Conservation (phyloP, 305 asterid species). For the Fraxinus ornus region DNA sequence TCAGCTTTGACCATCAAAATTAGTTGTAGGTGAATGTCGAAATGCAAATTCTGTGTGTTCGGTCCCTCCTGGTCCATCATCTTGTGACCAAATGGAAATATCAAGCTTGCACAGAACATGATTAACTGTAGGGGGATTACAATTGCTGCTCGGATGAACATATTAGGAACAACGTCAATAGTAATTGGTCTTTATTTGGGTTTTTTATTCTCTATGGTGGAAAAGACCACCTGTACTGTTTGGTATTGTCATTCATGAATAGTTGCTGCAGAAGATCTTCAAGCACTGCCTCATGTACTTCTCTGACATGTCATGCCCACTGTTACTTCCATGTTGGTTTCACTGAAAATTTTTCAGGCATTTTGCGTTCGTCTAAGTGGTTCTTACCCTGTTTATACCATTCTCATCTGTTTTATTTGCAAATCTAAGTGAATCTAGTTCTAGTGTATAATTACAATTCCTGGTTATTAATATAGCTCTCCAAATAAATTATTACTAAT, state of each 20-base stretch:
- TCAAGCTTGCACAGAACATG: not conserved
- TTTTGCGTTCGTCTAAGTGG: not conserved
- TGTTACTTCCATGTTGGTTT: not conserved
- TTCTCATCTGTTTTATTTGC: conserved; percentile 9
- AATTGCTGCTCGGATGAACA: not conserved
- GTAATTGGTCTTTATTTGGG: not conserved
- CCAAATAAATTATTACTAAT: not conserved
- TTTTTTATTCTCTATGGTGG: not conserved
- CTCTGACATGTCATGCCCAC: not conserved
- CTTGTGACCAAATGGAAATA: not conserved
- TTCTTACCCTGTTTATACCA: not conserved
- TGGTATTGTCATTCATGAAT: not conserved
- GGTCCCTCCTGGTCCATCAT: not conserved
- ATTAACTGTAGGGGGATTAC: not conserved
- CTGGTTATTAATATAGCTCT: not conserved
- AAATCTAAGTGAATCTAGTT: not conserved
- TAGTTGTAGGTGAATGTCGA: not conserved
- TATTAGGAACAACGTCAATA: not conserved
- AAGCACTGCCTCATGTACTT: not conserved
- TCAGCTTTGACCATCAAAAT: not conserved
- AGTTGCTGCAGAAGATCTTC: not conserved
- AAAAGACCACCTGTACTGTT: not conserved
- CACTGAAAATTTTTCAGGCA: not conserved
- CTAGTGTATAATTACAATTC: not conserved
- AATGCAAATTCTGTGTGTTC: not conserved